phyloP scores from a whole-genome alignment of 305 asterid species.

The Striga hermonthica region DNA sequence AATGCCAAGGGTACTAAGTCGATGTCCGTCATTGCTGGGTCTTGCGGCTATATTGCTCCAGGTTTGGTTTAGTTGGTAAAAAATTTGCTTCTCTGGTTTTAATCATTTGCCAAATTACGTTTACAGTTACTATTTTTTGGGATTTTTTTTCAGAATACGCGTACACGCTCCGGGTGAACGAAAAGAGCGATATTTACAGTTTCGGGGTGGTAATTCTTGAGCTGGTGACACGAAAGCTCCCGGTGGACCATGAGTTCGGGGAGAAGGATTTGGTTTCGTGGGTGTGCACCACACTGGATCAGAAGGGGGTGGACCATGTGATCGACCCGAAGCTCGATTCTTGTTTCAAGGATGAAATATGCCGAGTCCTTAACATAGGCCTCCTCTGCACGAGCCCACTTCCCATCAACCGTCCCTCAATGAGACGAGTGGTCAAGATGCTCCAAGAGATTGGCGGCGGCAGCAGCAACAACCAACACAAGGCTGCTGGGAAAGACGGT shows the following conservation, averaged over 20 bases:
- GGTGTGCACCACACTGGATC: constrained; percentile 87
- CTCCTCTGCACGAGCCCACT: constrained; percentile 94
- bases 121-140: neutral
- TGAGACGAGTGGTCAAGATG: constrained; percentile 91
- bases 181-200: constrained; percentile 93
- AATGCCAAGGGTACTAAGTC: constrained; percentile 58
- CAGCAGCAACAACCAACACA: constrained; percentile 31
- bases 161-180: constrained; percentile 91
- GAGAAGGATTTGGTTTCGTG: constrained; percentile 91
- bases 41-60: constrained; percentile 97
- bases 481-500: constrained; percentile 53
- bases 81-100: no score
- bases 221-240: constrained; percentile 68
- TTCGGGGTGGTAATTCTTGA: constrained; percentile 88
- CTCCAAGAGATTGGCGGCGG: constrained; percentile 64
- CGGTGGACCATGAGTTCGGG: constrained; percentile 86
- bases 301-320: constrained; percentile 74
- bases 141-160: constrained; percentile 74
- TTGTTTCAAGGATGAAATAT: constrained; percentile 78
- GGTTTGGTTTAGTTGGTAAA: constrained; percentile 51
- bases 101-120: no score
- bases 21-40: constrained; percentile 98
- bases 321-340: constrained; percentile 81
- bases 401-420: constrained; percentile 92
- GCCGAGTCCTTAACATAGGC: constrained; percentile 73